These are phyloP conservation scores for Grigorovia jiainica DNA, from an alignment of 805 yeast species.

Conservation along the genomic window DNA sequence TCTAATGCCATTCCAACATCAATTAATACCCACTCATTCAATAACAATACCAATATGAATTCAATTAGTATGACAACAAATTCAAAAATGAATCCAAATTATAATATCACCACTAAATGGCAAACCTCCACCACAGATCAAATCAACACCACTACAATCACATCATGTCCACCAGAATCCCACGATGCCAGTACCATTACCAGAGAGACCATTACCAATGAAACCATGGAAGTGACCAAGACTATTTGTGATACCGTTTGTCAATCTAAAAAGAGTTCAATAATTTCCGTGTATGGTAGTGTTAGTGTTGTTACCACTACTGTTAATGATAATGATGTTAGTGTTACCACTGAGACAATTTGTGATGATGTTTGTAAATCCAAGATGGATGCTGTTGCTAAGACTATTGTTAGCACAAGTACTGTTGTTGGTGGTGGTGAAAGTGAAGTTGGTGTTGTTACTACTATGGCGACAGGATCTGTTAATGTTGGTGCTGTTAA, in stretches of 20 bases:
- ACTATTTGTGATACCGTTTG: no score
- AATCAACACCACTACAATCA: slow-evolving; percentile 2
- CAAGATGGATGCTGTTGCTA: slow-evolving; percentile 5
- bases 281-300: no score
- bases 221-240: slow-evolving; percentile 3
- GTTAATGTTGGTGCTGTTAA: slow-evolving; percentile 1
- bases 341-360: no score
- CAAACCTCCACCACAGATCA: no score
- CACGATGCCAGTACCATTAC: not conserved
- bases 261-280: no score
- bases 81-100: no score
- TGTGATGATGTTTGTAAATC: slow-evolving; percentile 11
- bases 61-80: no score
- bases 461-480: slow-evolving; percentile 1
- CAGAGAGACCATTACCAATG: no score
- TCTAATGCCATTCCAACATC: not conserved
- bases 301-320: no score
- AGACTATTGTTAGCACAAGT: not conserved
- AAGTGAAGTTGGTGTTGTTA: no score
- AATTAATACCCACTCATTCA: not conserved
- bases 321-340: no score
- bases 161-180: slow-evolving; percentile 3
- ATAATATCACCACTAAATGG: no score
- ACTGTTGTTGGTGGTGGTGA: not conserved
- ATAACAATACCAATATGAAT: not conserved